Conservation (phyloP, 2,329 filamentous ascomycete species). For the Colletotrichum liaoningense region DNA sequence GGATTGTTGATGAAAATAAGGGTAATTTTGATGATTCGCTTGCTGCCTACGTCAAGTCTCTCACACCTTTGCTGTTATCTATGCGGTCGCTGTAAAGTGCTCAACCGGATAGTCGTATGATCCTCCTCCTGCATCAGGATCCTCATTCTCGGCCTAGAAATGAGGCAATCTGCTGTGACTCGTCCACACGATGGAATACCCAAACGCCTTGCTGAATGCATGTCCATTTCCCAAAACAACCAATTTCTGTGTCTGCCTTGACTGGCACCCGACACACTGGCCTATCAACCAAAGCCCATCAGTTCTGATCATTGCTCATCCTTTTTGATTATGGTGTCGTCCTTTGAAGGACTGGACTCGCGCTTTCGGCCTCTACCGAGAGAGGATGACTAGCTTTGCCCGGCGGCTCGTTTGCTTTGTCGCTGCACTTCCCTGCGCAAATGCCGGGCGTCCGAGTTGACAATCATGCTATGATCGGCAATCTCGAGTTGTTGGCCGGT, state of each 20-base stretch:
- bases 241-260: neutral
- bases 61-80: neutral
- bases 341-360: neutral
- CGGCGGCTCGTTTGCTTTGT: constrained; percentile 53
- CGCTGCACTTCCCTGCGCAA: constrained; percentile 65
- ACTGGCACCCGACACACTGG: neutral
- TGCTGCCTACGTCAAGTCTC: neutral
- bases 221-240: constrained; percentile 1
- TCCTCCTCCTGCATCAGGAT: neutral
- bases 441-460: constrained; percentile 66
- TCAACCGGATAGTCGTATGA: neutral
- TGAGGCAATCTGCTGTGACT: neutral
- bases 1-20: neutral
- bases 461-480: constrained; percentile 73
- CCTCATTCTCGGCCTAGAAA: neutral
- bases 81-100: neutral
- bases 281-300: neutral
- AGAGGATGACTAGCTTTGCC: constrained; percentile 16
- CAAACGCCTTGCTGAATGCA: constrained; percentile 30
- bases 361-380: neutral
- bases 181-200: neutral
- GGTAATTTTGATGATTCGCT: neutral
- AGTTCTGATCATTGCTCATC: neutral
- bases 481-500: constrained; percentile 60
- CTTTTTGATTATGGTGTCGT: neutral